phyloP scores from a whole-genome alignment of 2,329 filamentous ascomycete species.

The Neoarthrinium moseri region DNA sequence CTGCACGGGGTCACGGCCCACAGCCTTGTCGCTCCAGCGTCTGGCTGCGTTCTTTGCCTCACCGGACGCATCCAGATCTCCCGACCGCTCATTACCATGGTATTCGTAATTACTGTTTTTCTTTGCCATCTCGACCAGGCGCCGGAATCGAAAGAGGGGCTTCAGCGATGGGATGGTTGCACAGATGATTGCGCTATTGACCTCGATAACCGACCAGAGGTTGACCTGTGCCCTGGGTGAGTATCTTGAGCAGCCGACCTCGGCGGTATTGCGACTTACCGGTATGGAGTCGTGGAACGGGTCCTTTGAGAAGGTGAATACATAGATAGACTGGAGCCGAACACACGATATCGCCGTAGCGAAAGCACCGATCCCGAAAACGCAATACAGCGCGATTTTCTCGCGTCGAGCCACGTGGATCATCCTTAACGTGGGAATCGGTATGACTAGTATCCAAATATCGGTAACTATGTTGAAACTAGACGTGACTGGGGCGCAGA shows the following conservation, averaged over 20 bases:
- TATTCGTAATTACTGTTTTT: too few species aligned
- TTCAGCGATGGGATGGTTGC: constrained; percentile 49
- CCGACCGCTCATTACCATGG: too few species aligned
- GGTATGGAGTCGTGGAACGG: constrained; percentile 32
- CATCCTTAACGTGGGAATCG: constrained; percentile 39
- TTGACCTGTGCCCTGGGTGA: too few species aligned
- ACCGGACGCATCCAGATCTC: too few species aligned
- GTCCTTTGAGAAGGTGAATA: constrained; percentile 33
- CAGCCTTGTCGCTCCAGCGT: too few species aligned
- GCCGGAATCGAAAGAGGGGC: constrained; percentile 38
- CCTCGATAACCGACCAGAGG: constrained; percentile 46
- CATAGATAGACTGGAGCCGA: constrained; percentile 37
- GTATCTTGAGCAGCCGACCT: too few species aligned
- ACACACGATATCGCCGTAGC: constrained; percentile 35
- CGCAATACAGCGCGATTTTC: constrained; percentile 46
- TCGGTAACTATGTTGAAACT: constrained; percentile 48
- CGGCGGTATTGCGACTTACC: too few species aligned
- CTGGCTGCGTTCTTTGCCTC: too few species aligned
- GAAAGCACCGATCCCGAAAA: constrained; percentile 41
- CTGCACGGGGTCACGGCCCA: too few species aligned
- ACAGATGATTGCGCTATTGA: constrained; percentile 47
- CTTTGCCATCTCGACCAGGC: background rate
- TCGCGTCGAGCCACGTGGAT: constrained; percentile 47
- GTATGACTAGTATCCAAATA: constrained; percentile 41
- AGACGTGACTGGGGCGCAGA: constrained; percentile 31